Base-by-base conservation (phyloP, 768 basidiomycete species). In the Clavaria fumosa region DNA sequence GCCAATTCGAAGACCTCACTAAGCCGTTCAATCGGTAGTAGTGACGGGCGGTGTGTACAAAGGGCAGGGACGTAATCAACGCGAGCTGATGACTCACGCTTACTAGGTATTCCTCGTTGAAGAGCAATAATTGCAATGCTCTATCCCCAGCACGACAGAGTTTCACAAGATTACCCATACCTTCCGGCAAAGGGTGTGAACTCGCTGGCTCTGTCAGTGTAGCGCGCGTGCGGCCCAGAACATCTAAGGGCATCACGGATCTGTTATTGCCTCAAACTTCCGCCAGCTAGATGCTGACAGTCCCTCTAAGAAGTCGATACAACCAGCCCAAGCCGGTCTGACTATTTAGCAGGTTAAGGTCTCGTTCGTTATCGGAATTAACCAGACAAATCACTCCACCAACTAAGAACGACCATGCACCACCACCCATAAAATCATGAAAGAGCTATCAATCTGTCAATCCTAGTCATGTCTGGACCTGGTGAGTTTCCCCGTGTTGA, bases 21-120 rank as follows among this genome's bases (percentile, higher is more conserved):
- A 79, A 79, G 75, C 78, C 74, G 73, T 78, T 80, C 78, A 77
- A 80, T 80, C 74, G 71, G 78, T 80, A 78, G 76, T 81, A 78
- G 78, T 71, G 75, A 78, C 75, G 70, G 77, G 78, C 74, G 73
- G 78, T 79, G 77, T 79, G 75, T 79, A 79, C 74, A 78, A 78
- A 78, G 77, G 76, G 78, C 77, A 79, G 78, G 76, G 76, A 78
- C 76, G 70, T 79, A 79, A 78, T 80, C 77, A 75, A 78, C 72
- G 74, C 70, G 66, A 78, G 78, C 75, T 80, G 75, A 78, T 79
- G 75, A 81, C 75, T 77, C 70, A 69, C 73, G n/a, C n/a, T n/a
- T n/a, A n/a, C n/a, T n/a, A n/a, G n/a, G n/a, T n/a, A n/a, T n/a
- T n/a, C n/a, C n/a, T n/a, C n/a, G n/a, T n/a, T n/a, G n/a, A n/a